Evolutionary conservation across 2,329 filamentous ascomycete species (phyloP), one percentile per base, ranked within the genome.

Genomic region (Lachnellula cervina): DNA sequence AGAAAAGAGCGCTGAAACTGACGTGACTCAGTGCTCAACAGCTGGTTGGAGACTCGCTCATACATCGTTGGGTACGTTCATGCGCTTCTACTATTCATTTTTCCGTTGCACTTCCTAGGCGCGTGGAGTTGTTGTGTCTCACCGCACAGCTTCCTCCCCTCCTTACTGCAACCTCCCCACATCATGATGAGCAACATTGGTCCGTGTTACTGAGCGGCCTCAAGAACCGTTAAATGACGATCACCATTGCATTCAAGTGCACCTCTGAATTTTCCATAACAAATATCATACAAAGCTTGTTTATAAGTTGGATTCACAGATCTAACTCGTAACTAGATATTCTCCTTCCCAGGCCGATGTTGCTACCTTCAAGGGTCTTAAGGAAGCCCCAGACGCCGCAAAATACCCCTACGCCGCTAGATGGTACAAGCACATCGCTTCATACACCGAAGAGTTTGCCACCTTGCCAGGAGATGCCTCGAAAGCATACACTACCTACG

Each of bases 341-440:
- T 52, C 76, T 64, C 87, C 92, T 69, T 90, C 90, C 69, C 94
- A 99, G 82, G 94, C 94, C 77, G 94, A 99, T 81, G 93, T 95
- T 70, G 89, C 88, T 76, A 85, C 85, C 79, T 97, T 89, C 89
- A 96, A 97, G 85, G 89, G 89, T 70, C 76, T 97, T 74, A 86
- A 81, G 71, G 77, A 80, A 67, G 76, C 84, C 59, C 94, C 94
- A 68, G 85, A 88, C 66, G 83, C 88, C 70, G 80, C 81, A 75
- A 96, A 96, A 81, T 96, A 88, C 86, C 91, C 93, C 71, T 82
- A 96, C 80, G 91, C 88, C 71, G 90, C 90, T 72, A 88, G 94
- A 76, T 99, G 94, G 94, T 97, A 96, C 86, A 96, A 95, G 85
- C 93, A 99, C 85, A 90, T 97, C 73, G 84, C 89, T 74, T 88